Evolutionary conservation across 2,329 filamentous ascomycete species (phyloP).

Genomic region (Podosphaera xanthii): DNA sequence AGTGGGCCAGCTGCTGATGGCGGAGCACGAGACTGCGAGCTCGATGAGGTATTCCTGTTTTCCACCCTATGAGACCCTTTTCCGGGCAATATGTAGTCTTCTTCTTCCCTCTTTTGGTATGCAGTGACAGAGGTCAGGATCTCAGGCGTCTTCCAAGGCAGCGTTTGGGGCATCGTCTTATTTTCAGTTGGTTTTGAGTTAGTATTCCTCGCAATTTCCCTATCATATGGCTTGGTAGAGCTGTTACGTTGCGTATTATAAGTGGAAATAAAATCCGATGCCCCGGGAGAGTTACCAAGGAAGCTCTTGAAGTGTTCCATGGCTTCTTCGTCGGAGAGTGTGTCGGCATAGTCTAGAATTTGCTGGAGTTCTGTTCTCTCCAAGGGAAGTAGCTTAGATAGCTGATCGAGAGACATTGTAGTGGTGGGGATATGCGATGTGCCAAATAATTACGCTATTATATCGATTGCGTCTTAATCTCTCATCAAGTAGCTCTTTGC

Average conservation of each 20-base stretch:
- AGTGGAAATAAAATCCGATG: constrained; percentile 46
- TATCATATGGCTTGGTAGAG: constrained; percentile 19
- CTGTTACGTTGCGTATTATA: constrained; percentile 45
- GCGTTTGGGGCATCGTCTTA: constrained; percentile 31
- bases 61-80: constrained; percentile 6
- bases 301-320: constrained; percentile 73
- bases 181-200: constrained; percentile 25
- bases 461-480: too few relatives aligned
- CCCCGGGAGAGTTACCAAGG: constrained; percentile 62
- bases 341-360: constrained; percentile 59
- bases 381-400: constrained; percentile 60
- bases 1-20: constrained; percentile 51
- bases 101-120: constrained; percentile 50
- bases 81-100: constrained; percentile 46
- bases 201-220: too few relatives aligned
- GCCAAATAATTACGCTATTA: too few relatives aligned
- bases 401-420: constrained; percentile 33
- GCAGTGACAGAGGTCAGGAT: constrained; percentile 33
- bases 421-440: too few relatives aligned
- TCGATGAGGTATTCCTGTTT: constrained; percentile 7
- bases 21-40: constrained; percentile 19
- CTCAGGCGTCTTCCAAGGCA: constrained; percentile 39
- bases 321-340: constrained; percentile 53
- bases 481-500: too few relatives aligned
- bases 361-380: constrained; percentile 70